Conservation (phyloP, 2,329 filamentous ascomycete genomes). For the Microdochium trichocladiopsis region DNA sequence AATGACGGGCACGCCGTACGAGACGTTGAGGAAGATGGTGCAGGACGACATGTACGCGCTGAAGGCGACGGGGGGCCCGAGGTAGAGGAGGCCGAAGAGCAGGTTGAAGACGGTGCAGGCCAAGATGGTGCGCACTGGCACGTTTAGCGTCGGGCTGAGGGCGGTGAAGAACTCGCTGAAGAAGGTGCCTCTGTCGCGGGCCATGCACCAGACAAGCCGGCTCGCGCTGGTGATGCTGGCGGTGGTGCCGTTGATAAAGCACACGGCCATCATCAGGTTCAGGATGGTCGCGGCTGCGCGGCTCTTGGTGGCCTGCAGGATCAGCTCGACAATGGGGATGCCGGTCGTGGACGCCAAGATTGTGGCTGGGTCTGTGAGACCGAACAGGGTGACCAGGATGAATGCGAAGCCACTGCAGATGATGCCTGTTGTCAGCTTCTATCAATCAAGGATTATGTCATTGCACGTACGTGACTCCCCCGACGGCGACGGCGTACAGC, state of each 20-base stretch:
- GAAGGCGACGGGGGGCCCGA: conserved; percentile 38
- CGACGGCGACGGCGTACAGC: conserved; percentile 32
- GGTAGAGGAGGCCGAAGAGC: conserved; percentile 36
- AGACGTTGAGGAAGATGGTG: conserved; percentile 37
- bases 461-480: conserved; percentile 32
- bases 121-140: conserved; percentile 32
- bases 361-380: conserved; percentile 25
- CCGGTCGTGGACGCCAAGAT: conserved; percentile 28
- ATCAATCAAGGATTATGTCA: neutral
- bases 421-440: neutral
- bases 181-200: conserved; percentile 32
- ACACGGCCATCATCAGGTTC: conserved; percentile 30
- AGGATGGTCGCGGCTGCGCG: conserved; percentile 30
- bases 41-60: conserved; percentile 36
- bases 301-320: conserved; percentile 31
- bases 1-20: conserved; percentile 34
- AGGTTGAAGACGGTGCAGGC: conserved; percentile 33
- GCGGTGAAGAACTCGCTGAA: conserved; percentile 26
- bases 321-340: conserved; percentile 37
- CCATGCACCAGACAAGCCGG: conserved; percentile 36
- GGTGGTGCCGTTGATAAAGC: conserved; percentile 38
- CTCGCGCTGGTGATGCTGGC: conserved; percentile 34
- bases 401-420: conserved; percentile 23
- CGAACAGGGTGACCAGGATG: conserved; percentile 34
- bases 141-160: conserved; percentile 28